Base-by-base conservation (phyloP, 139 green algal genomes). In the Yamagishiella unicocca region DNA sequence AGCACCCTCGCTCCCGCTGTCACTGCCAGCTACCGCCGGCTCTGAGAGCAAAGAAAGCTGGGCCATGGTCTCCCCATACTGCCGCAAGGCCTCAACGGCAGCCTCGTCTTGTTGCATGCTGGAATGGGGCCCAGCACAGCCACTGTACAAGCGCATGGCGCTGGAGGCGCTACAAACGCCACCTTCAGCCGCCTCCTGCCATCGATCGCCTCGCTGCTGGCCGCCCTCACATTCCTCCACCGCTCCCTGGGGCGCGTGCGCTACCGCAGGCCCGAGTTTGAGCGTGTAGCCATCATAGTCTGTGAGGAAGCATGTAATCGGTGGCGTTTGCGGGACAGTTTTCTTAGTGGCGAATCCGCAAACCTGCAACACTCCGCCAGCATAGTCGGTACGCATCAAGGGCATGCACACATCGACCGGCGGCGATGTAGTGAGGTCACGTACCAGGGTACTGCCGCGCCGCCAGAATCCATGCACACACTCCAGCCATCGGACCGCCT, bases 401-500 rank as follows among this genome's bases (percentile, higher is more conserved):
- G 27, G 21, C 7, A 70, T 19, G 25, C 27, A 25, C 24, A 70
- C 7, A 21, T n/a, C 61, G 61, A 70, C 61, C 50, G n/a, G 29
- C n/a, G 31, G 8, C 9, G n/a, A 43, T 72, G 31, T 29, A 42
- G n/a, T 40, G 8, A 10, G 64, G 64, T 19, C 17, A 27, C 80
- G 17, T 37, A 68, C 80, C 80, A 4, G 80, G 80, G 80, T 86
- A 86, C 80, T 86, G 43, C 33, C 61, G 42, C 8, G 80, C 80
- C 14, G 80, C 80, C 42, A 86, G 80, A 62, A 86, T 78, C 80
- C 80, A 86, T 4, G 80, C 80, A 64, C 80, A 86, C 64, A 86
- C 80, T 7, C 80, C 80, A 43, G 66, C 80, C 42, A 86, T 42
- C 1, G 80, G 80, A 0, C 80, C 64, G 64, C 80, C 80, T 2